Conservation (phyloP, 23 red algal genomes). For the Rhodosorus marinus region DNA sequence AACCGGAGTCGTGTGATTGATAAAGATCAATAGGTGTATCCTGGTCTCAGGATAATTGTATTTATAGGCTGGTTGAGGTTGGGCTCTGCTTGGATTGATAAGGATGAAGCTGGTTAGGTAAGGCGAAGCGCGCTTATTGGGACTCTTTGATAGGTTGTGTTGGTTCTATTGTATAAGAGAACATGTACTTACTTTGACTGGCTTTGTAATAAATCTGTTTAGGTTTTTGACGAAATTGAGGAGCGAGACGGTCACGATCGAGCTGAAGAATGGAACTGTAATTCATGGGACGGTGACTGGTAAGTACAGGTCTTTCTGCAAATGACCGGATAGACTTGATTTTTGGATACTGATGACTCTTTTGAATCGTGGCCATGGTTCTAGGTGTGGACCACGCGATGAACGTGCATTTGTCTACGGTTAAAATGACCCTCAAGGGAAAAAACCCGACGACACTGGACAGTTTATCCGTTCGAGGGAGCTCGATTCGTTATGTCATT, state of each 20-base stretch:
- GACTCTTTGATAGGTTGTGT: no score
- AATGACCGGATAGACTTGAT: neutral
- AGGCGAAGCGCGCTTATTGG: no score
- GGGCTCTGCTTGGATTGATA: no score
- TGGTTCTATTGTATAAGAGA: no score
- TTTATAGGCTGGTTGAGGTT: no score
- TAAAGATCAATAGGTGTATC: no score
- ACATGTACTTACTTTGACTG: no score
- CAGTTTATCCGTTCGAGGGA: conserved; percentile 54
- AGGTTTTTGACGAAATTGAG: conserved; percentile 69
- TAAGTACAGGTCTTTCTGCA: neutral
- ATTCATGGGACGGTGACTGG: conserved; percentile 50
- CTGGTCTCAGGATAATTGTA: no score
- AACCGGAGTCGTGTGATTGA: no score
- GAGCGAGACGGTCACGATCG: conserved; percentile 76
- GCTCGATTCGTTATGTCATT: conserved; percentile 74
- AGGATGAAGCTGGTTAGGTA: no score
- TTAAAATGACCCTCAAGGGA: conserved; percentile 43
- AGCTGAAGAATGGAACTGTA: conserved; percentile 77
- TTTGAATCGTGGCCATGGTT: neutral
- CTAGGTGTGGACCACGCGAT: conserved; percentile 58
- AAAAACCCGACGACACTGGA: conserved; percentile 41
- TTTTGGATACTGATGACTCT: neutral
- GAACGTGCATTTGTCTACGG: conserved; percentile 66
- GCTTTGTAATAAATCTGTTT: conserved; percentile 76